A percentile compares a stretch with the other conserved stretches of the same genome.
Conservation (phyloP, 1,284 basidiomycete species). For the Coniophora puteana region DNA sequence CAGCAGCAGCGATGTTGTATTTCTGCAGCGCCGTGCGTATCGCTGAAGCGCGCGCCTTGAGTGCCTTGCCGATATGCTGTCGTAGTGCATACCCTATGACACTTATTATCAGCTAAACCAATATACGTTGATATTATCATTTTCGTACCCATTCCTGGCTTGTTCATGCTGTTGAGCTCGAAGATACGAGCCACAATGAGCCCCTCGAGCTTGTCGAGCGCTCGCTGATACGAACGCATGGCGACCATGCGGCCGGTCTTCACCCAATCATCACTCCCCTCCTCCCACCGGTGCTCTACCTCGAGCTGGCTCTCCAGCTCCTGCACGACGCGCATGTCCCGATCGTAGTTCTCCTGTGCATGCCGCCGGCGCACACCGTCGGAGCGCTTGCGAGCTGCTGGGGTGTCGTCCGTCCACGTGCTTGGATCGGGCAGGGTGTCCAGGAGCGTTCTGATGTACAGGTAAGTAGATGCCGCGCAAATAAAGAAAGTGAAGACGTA, state of each 20-base stretch:
- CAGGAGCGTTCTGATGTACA: neutral
- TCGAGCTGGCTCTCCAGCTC: conserved; percentile 11
- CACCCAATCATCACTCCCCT: conserved; percentile 8
- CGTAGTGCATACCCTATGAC: conserved; percentile 25
- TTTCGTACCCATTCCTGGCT: neutral
- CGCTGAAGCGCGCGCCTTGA: conserved; percentile 21
- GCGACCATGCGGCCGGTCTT: conserved; percentile 1
- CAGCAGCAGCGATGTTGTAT: conserved; percentile 18
- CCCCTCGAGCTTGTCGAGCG: conserved; percentile 16
- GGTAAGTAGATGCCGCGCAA: neutral
- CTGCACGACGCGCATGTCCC: conserved; percentile 1
- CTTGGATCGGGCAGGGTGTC: neutral
- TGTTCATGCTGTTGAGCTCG: conserved; percentile 5
- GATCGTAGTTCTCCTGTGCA: conserved; percentile 3
- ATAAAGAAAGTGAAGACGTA: neutral
- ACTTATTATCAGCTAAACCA: neutral
- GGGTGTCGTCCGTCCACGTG: neutral
- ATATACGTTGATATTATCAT: neutral
- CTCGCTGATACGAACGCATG: conserved; percentile 11
- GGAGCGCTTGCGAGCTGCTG: neutral
- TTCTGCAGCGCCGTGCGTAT: conserved; percentile 20
- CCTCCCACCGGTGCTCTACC: conserved; percentile 10
- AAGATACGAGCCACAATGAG: conserved; percentile 18
- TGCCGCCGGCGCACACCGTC: neutral
- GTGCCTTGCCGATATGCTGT: conserved; percentile 26